A percentile compares a stretch with the other conserved stretches of the same genome.
Conservation (phyloP, 257 asterid species). For the Echium plantagineum region DNA sequence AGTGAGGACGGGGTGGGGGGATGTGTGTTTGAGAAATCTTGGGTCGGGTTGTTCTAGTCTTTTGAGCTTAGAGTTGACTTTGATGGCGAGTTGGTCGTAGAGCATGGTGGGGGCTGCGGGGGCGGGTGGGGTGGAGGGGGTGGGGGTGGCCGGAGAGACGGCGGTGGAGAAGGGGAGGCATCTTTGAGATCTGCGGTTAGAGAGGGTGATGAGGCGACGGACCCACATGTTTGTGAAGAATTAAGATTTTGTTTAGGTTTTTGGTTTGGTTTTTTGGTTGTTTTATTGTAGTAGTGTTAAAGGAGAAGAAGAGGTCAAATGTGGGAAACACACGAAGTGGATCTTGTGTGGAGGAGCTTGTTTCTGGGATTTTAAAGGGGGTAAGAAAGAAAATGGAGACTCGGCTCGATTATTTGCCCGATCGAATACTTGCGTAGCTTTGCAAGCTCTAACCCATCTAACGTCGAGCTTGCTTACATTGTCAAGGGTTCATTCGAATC, state of each 20-base stretch:
- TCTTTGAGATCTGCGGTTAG: constrained; percentile 33
- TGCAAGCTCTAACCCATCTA: too few relatives aligned
- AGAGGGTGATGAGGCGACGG: constrained; percentile 57
- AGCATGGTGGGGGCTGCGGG: constrained; percentile 63
- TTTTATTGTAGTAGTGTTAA: not conserved
- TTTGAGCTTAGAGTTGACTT: constrained; percentile 45
- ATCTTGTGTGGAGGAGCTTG: too few relatives aligned
- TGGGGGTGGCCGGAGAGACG: constrained; percentile 30
- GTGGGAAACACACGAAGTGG: too few relatives aligned
- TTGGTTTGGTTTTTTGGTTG: too few relatives aligned
- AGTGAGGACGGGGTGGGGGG: constrained; percentile 50
- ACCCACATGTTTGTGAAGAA: constrained; percentile 41
- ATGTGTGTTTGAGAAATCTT: constrained; percentile 54
- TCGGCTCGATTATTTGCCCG: too few relatives aligned
- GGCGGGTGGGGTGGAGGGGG: constrained; percentile 36
- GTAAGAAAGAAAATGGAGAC: too few relatives aligned
- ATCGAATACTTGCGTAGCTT: too few relatives aligned
- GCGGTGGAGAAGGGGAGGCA: constrained; percentile 27
- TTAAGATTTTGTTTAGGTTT: too few relatives aligned
- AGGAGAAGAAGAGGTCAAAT: too few relatives aligned
- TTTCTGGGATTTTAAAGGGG: too few relatives aligned
- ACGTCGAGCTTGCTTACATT: too few relatives aligned
- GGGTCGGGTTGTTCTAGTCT: constrained; percentile 58
- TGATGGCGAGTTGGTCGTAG: constrained; percentile 78
- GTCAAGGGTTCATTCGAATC: too few relatives aligned